Percentiles rank a stretch among this genome's conserved stretches.
Conservation (phyloP, 192 early-diverging fungal genomes). For the Podila minutissima region DNA sequence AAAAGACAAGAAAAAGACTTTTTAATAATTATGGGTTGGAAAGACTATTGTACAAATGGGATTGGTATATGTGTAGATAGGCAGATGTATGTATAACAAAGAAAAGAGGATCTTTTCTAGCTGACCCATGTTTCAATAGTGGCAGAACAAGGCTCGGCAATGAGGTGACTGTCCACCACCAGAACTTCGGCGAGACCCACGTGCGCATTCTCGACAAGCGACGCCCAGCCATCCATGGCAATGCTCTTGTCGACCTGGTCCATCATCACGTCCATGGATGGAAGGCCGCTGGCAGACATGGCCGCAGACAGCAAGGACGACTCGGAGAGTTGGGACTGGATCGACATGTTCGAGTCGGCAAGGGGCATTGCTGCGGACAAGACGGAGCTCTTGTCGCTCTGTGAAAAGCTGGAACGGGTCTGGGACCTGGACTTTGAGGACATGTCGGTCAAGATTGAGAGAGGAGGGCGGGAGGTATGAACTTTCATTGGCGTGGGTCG, state of each 20-base stretch:
- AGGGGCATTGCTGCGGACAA: slow-evolving; percentile 17
- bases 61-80: neutral
- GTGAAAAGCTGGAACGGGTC: slow-evolving; percentile 15
- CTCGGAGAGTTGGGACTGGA: slow-evolving; percentile 29
- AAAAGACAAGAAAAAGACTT: no score
- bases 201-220: slow-evolving; percentile 34
- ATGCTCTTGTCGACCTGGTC: slow-evolving; percentile 33
- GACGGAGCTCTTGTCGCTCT: slow-evolving; percentile 16
- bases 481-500: neutral
- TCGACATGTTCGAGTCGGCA: slow-evolving; percentile 37
- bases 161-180: slow-evolving; percentile 21
- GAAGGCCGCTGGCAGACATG: slow-evolving; percentile 30
- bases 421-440: slow-evolving; percentile 11
- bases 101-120: neutral
- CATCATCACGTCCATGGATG: slow-evolving; percentile 39
- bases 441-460: neutral
- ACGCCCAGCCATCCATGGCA: slow-evolving; percentile 24
- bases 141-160: slow-evolving; percentile 44
- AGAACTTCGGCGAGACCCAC: slow-evolving; percentile 18
- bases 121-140: slow-evolving; percentile 39
- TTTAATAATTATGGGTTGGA: no score
- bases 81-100: neutral
- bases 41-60: no score
- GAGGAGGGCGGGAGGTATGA: neutral
- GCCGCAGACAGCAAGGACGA: slow-evolving; percentile 34